Evolutionary conservation across 805 yeast genomes (phyloP).

Genomic region (Candida sithepensis): DNA sequence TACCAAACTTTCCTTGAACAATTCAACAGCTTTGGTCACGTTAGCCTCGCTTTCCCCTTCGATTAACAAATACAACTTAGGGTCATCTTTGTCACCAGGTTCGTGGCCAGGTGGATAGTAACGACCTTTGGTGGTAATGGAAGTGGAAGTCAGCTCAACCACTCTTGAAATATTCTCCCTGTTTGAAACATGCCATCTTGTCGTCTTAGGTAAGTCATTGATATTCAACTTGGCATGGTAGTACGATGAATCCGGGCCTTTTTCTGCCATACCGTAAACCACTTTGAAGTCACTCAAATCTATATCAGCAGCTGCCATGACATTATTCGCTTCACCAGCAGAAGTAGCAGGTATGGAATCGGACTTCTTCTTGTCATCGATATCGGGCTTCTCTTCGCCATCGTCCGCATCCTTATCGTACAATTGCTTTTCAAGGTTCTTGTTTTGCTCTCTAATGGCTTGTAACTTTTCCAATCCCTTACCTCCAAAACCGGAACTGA

Average conservation of each 20-base stretch:
- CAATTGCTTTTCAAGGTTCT: conserved; percentile 46
- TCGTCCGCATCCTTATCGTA: conserved; percentile 34
- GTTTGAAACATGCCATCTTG: conserved; percentile 74
- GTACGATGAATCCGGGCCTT: conserved; percentile 42
- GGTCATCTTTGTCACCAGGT: conserved; percentile 57
- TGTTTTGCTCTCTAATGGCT: conserved; percentile 49
- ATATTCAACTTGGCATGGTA: conserved; percentile 70
- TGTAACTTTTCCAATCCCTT: conserved; percentile 82
- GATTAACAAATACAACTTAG: conserved; percentile 71
- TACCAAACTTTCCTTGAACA: conserved; percentile 51
- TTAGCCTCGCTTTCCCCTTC: conserved; percentile 67
- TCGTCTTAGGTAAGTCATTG: conserved; percentile 81
- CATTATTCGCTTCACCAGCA: neutral
- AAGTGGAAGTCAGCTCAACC: conserved; percentile 66
- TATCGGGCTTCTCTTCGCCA: conserved; percentile 26
- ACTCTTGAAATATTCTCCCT: conserved; percentile 60
- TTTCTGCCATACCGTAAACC: conserved; percentile 39
- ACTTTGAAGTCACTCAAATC: conserved; percentile 41
- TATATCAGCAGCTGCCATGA: conserved; percentile 2
- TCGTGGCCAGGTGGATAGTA: conserved; percentile 60
- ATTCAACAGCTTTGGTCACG: conserved; percentile 55
- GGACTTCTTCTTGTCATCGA: conserved; percentile 17
- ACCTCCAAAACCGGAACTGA: conserved; percentile 86
- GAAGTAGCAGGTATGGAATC: neutral
- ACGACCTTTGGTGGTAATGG: conserved; percentile 80